Conservation (phyloP, 208 protist genomes). For the Porcisia deanei region DNA sequence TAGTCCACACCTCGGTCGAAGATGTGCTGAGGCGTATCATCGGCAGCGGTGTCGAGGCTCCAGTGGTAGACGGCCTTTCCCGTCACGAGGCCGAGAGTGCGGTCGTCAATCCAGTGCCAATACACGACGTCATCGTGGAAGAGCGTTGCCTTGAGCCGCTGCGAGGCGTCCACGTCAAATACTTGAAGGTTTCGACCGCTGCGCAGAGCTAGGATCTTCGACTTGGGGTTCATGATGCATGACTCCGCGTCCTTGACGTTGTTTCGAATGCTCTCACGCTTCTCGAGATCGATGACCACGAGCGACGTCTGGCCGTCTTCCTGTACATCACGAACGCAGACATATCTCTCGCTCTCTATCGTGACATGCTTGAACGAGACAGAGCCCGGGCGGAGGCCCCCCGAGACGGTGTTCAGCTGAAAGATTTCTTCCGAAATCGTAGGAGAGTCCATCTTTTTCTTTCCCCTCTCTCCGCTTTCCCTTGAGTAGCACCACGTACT, state of each 20-base stretch:
- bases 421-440: constrained; percentile 64
- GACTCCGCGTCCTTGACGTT: constrained; percentile 98
- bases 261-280: constrained; percentile 94
- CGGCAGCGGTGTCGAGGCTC: constrained; percentile 89
- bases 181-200: constrained; percentile 97
- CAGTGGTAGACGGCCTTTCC: constrained; percentile 97
- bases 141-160: constrained; percentile 94
- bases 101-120: constrained; percentile 97
- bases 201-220: constrained; percentile 97
- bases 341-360: constrained; percentile 98
- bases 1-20: constrained; percentile 96
- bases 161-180: constrained; percentile 97
- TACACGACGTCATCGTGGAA: constrained; percentile 97
- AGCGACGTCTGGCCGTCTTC: constrained; percentile 76
- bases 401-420: constrained; percentile 84
- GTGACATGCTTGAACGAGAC: constrained; percentile 98
- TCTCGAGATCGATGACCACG: constrained; percentile 96
- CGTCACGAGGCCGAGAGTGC: constrained; percentile 97
- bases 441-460: constrained; percentile 54
- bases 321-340: constrained; percentile 96
- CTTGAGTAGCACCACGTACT: neutral
- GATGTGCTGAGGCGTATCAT: constrained; percentile 93
- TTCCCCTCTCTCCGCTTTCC: neutral
- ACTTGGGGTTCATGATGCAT: constrained; percentile 98
- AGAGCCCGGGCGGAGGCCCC: constrained; percentile 91